Evolutionary conservation across 2,329 filamentous ascomycete genomes (phyloP).

Genomic region (Dothidotthia symphoricarpi): DNA sequence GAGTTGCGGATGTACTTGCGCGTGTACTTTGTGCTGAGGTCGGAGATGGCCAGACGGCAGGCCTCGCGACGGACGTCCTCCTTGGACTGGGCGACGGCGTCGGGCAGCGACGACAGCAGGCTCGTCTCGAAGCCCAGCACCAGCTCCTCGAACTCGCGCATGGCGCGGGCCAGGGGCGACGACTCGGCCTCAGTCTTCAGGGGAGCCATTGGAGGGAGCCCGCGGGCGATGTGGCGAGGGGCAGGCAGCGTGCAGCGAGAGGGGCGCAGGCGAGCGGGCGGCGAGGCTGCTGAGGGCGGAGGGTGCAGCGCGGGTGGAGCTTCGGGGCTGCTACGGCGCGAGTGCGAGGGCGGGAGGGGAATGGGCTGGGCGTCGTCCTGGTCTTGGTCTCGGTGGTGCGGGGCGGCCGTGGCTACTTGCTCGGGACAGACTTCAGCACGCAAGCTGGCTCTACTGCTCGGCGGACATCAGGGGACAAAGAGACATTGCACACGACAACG

Average conservation of each 20-base stretch:
- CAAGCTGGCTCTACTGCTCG: too few species aligned
- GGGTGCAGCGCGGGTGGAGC: neutral
- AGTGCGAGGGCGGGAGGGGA: too few species aligned
- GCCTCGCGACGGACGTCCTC: conserved; percentile 30
- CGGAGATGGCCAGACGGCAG: conserved; percentile 34
- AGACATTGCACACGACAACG: too few species aligned
- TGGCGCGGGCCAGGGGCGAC: conserved; percentile 28
- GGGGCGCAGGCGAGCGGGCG: conserved; percentile 1
- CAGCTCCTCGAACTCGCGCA: conserved; percentile 37
- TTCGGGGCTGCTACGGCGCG: neutral
- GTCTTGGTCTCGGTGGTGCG: too few species aligned
- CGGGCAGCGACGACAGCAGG: conserved; percentile 29
- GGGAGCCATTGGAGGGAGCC: conserved; percentile 27
- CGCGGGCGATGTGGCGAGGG: conserved; percentile 6
- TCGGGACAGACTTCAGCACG: too few species aligned
- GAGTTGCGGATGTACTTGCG: conserved; percentile 35
- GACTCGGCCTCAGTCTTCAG: conserved; percentile 22
- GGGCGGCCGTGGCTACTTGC: too few species aligned
- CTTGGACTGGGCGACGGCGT: conserved; percentile 4
- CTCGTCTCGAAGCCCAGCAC: conserved; percentile 29
- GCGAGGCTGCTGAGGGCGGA: conserved; percentile 2
- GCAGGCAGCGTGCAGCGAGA: conserved; percentile 1
- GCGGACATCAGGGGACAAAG: too few species aligned
- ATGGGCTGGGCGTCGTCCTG: too few species aligned
- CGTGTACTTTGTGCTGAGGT: conserved; percentile 32